Conservation (phyloP, 345 rosid genomes). For the Eucalyptus tenuipes region DNA sequence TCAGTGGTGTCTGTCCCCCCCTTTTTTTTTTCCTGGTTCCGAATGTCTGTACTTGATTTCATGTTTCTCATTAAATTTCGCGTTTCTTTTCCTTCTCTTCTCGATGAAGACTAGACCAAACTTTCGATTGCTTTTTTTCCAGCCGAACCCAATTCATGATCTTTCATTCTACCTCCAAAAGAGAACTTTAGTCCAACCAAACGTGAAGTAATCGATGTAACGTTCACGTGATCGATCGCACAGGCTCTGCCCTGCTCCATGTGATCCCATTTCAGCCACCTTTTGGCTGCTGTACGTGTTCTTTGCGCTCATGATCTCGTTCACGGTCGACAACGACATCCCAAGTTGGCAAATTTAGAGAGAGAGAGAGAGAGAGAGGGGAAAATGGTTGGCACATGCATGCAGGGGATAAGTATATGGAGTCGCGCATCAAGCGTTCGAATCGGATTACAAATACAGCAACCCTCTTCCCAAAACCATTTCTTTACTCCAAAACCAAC, state of each 20-base stretch:
- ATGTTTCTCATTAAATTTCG: neutral
- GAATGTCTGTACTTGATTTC: neutral
- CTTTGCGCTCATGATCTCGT: neutral
- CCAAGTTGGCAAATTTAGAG: neutral
- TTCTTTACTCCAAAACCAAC: neutral
- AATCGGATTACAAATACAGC: neutral
- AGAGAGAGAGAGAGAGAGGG: neutral
- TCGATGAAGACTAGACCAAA: neutral
- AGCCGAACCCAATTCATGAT: neutral
- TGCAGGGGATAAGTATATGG: neutral
- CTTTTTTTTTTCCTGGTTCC: neutral
- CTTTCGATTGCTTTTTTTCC: neutral
- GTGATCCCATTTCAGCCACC: neutral
- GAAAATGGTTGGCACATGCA: neutral
- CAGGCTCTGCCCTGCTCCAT: neutral
- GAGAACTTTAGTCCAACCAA: neutral
- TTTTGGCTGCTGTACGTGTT: neutral
- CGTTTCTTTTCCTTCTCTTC: neutral
- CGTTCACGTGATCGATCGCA: neutral
- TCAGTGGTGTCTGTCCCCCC: neutral
- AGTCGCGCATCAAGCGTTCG: neutral
- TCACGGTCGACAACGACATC: neutral
- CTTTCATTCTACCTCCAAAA: neutral
- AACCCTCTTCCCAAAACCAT: neutral
- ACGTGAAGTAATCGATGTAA: neutral